Evolutionary conservation across 2,329 filamentous ascomycete species (phyloP), one percentile per base, ranked within the genome.

Genomic region (Colletotrichum noveboracense): DNA sequence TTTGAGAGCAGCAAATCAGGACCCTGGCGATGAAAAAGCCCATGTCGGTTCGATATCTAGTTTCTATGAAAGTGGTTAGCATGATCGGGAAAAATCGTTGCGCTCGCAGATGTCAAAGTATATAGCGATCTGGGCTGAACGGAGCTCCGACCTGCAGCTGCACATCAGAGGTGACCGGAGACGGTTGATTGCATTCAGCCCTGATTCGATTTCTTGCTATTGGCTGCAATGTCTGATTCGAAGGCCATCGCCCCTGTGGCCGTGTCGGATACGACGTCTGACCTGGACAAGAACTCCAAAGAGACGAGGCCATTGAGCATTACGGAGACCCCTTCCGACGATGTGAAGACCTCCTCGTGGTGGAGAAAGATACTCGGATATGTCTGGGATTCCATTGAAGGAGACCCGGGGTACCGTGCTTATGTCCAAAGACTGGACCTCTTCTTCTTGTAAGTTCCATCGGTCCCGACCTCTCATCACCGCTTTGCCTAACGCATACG

Each of bases 361-460:
- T 74, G 60, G 71, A 43, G 71, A 3, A 74, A 69, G 26, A 43
- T 64, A 12, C 58, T 74, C 6, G 48, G 71, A 21, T 48, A 65
- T 10, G 60, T 74, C n/a, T 74, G 66, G 71, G 71, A 74, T 28
- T 70, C 60, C 7, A 60, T 69, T 2, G 60, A 74, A 18, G 71
- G 71, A 30, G 71, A 74, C 32, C 71, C 66, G 21, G 71, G 70
- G 26, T 74, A 70, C 6, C 58, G 66, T 5, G 68, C 62, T 14
- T 74, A 70, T 7, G 66, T 74, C 7, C 71, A 70, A 10, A 70
- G 71, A 12, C 48, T 74, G 4, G 66, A 74, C 16, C 61, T 69
- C 7, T 74, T 74, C 26, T 65, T 74, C 71, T 71, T 71, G 66
- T 65, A 34, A 65, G 66, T 13, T 26, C 1, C 14, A 3, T 52